Evolutionary conservation across 2,329 filamentous ascomycete genomes (phyloP).

Genomic region (Stagonosporopsis vannaccii): DNA sequence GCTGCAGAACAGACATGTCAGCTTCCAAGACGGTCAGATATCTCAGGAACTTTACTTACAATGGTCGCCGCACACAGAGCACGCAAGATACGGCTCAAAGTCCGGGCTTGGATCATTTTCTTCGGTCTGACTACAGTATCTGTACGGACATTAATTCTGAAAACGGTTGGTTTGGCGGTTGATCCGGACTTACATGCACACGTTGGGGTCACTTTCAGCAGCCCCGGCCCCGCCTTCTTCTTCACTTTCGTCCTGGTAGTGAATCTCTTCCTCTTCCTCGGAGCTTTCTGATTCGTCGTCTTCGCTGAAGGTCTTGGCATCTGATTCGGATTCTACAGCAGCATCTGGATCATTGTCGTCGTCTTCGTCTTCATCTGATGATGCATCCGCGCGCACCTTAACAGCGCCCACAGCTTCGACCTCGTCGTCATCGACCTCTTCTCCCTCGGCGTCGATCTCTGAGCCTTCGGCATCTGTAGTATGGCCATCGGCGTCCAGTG

Average conservation of each 20-base stretch:
- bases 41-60: constrained; percentile 64
- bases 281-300: constrained; percentile 50
- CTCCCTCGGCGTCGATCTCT: constrained; percentile 53
- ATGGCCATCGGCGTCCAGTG: constrained; percentile 39
- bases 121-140: constrained; percentile 84
- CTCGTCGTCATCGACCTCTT: constrained; percentile 60
- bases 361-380: constrained; percentile 52
- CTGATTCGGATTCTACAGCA: constrained; percentile 46
- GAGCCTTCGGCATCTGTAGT: constrained; percentile 52
- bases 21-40: constrained; percentile 47
- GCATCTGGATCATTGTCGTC: constrained; percentile 51
- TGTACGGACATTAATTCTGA: constrained; percentile 46
- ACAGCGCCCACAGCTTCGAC: constrained; percentile 54
- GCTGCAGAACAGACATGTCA: constrained; percentile 68
- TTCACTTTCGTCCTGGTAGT: constrained; percentile 61
- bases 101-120: constrained; percentile 83
- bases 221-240: constrained; percentile 66
- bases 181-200: constrained; percentile 67
- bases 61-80: constrained; percentile 79
- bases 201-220: constrained; percentile 60
- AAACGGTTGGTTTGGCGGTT: constrained; percentile 18
- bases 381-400: constrained; percentile 46
- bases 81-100: constrained; percentile 80
- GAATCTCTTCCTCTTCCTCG: constrained; percentile 65
- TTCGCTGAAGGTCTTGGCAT: constrained; percentile 49